Evolutionary conservation across 305 asterid species (phyloP).

Genomic region (Fraxinus albicans): DNA sequence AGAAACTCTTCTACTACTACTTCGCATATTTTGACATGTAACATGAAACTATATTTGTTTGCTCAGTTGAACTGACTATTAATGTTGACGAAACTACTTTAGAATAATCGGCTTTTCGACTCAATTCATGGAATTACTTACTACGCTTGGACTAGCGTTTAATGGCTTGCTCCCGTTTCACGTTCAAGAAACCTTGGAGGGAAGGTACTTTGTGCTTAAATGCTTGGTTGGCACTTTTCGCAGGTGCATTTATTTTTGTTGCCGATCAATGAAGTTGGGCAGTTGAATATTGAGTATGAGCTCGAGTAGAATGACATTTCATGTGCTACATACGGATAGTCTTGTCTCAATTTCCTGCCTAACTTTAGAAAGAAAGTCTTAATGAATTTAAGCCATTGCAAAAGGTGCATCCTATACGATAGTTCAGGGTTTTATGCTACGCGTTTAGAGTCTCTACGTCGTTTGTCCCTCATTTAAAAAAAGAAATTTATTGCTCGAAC

Average conservation of each 20-base stretch:
- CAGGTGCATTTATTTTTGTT: conserved; percentile 26
- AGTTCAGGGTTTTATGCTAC: background rate
- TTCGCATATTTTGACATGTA: background rate
- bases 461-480: background rate
- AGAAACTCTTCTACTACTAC: background rate
- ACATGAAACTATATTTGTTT: background rate
- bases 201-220: background rate
- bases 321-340: background rate
- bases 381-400: background rate
- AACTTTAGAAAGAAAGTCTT: background rate
- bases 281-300: background rate
- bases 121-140: too few relatives aligned
- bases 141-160: background rate
- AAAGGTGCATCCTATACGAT: background rate
- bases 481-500: too few relatives aligned
- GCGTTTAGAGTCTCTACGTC: background rate
- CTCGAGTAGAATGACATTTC: background rate
- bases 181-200: background rate
- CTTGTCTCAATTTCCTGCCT: background rate
- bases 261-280: conserved; percentile 4
- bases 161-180: background rate
- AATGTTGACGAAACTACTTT: background rate
- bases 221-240: background rate
- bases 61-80: background rate
- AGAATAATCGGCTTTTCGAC: background rate